Evolutionary conservation across 2,329 filamentous ascomycete species (phyloP).

Genomic region (Nigrospora osmanthi): DNA sequence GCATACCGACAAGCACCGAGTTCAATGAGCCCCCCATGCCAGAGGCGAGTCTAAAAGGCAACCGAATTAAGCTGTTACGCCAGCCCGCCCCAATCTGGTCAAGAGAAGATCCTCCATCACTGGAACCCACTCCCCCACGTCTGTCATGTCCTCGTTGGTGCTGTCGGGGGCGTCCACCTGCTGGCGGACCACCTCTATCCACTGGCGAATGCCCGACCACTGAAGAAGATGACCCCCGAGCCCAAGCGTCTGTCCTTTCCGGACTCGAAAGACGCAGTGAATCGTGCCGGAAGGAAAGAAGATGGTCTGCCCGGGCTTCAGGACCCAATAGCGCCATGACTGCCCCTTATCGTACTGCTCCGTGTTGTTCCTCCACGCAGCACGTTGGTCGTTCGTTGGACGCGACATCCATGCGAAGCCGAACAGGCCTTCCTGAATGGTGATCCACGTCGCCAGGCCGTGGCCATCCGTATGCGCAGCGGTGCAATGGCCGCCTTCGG

Average conservation of each 20-base stretch:
- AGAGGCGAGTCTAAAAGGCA: too few species aligned
- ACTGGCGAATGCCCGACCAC: slow-evolving; percentile 22
- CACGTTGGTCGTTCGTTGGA: slow-evolving; percentile 14
- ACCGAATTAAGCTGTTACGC: background rate
- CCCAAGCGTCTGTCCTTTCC: slow-evolving; percentile 19
- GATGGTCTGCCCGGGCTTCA: slow-evolving; percentile 23
- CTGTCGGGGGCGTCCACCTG: slow-evolving; percentile 19
- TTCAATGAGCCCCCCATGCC: too few species aligned
- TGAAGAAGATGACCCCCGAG: slow-evolving; percentile 24
- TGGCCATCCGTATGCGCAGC: slow-evolving; percentile 24
- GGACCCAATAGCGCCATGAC: slow-evolving; percentile 20
- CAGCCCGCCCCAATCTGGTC: background rate
- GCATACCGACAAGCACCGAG: too few species aligned
- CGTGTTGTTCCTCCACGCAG: slow-evolving; percentile 11
- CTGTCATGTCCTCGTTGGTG: slow-evolving; percentile 20
- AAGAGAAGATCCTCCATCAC: slow-evolving; percentile 1
- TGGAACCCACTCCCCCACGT: background rate
- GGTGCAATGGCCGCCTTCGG: slow-evolving; percentile 23
- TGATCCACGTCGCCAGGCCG: too few species aligned
- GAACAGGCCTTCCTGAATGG: slow-evolving; percentile 13
- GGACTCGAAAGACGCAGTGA: slow-evolving; percentile 19
- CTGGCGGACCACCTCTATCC: slow-evolving; percentile 18
- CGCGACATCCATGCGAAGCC: slow-evolving; percentile 22
- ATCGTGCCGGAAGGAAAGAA: slow-evolving; percentile 24
- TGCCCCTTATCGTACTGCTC: slow-evolving; percentile 13